Conservation (phyloP, 2,329 filamentous ascomycete genomes). For the Neofusicoccum parvum region DNA sequence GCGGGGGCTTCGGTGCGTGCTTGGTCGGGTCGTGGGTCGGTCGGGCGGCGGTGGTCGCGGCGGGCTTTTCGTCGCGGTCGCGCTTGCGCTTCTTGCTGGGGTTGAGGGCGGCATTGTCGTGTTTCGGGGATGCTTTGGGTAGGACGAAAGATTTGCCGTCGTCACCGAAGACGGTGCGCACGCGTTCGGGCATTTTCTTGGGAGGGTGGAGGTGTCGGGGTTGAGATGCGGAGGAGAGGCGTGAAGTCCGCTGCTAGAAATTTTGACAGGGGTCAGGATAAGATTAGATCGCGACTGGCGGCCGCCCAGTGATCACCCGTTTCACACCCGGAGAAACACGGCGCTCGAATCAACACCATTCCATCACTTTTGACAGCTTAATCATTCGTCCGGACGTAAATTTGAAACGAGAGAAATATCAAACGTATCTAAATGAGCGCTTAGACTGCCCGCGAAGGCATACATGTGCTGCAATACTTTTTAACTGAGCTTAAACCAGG, state of each 20-base stretch:
- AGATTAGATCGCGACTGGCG: constrained; percentile 5
- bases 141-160: constrained; percentile 26
- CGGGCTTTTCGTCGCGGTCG: constrained; percentile 20
- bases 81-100: constrained; percentile 38
- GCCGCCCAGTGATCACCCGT: no score
- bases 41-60: background rate
- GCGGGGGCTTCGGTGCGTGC: background rate
- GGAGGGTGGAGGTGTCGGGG: background rate
- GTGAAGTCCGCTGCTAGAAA: constrained; percentile 10
- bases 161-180: constrained; percentile 42
- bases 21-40: background rate
- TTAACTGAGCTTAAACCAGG: no score
- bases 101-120: constrained; percentile 20
- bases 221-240: background rate
- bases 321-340: no score
- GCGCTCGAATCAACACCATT: no score
- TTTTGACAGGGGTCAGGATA: constrained; percentile 20
- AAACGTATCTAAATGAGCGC: no score
- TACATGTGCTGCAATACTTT: no score
- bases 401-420: no score
- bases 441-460: no score
- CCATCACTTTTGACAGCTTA: no score
- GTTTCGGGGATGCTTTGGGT: constrained; percentile 4
- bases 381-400: no score
- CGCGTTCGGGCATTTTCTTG: constrained; percentile 45